These are phyloP conservation scores for Talaromyces wortmannii DNA, from an alignment of 495 filamentous ascomycete genomes.

Conservation along the genomic window DNA sequence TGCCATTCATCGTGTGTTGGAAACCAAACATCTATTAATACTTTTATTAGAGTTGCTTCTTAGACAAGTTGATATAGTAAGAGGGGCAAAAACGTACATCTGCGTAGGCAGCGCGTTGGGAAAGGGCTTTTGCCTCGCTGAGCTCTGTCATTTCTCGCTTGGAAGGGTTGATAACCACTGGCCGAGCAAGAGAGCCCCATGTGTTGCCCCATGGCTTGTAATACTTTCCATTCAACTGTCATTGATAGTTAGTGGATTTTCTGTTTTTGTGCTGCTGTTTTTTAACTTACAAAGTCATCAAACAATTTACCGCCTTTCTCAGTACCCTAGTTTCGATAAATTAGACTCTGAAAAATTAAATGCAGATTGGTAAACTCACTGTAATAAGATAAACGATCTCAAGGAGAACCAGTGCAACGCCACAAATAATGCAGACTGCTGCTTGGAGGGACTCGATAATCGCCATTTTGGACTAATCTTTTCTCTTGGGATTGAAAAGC, in stretches of 20 bases:
- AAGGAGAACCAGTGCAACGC: too few species aligned
- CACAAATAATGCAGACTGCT: too few species aligned
- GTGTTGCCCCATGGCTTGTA: constrained; percentile 2
- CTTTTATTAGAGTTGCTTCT: not conserved
- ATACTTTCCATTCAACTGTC: not conserved
- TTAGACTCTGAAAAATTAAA: too few species aligned
- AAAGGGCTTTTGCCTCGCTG: constrained; percentile 8
- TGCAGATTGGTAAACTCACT: too few species aligned
- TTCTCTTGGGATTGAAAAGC: too few species aligned
- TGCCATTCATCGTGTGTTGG: constrained; percentile 6
- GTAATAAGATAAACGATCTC: too few species aligned
- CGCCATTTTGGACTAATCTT: too few species aligned
- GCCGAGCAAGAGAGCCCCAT: not conserved
- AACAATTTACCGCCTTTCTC: not conserved
- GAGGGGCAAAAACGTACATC: not conserved
- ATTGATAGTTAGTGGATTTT: too few species aligned
- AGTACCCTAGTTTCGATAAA: too few species aligned
- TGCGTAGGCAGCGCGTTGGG: constrained; percentile 8
- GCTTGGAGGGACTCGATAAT: too few species aligned
- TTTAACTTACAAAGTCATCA: not conserved
- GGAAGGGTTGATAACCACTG: not conserved
- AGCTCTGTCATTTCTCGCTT: constrained; percentile 8
- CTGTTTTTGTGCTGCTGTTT: too few species aligned
- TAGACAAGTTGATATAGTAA: too few species aligned
- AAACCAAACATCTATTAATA: constrained; percentile 8